phyloP scores from a whole-genome alignment of 2,329 filamentous ascomycete species.

The Exophiala bonariae region DNA sequence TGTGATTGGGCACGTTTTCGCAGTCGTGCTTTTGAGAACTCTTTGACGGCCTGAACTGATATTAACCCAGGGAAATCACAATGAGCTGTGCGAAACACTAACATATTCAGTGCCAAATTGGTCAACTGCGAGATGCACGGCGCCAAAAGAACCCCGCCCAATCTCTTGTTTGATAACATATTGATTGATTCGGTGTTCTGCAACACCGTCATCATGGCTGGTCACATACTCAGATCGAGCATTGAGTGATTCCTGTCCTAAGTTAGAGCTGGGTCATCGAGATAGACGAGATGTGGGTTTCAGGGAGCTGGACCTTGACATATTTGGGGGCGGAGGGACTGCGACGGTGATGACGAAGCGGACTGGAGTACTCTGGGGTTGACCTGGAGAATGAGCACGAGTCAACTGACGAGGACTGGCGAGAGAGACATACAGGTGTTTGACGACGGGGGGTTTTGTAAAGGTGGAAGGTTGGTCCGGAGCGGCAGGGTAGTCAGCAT shows the following conservation, averaged over 20 bases:
- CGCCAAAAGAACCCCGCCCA: conserved; percentile 91
- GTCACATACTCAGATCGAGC: conserved; percentile 83
- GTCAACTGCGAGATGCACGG: conserved; percentile 86
- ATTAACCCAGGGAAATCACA: conserved; percentile 3
- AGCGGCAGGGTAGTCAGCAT: conserved; percentile 46
- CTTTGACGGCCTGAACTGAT: conserved; percentile 76
- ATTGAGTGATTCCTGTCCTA: conserved; percentile 78
- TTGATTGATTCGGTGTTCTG: conserved; percentile 88
- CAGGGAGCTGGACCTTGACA: conserved; percentile 56
- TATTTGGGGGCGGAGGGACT: conserved; percentile 59
- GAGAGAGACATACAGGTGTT: conserved; percentile 48
- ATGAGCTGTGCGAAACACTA: conserved; percentile 41
- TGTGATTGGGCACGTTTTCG: conserved; percentile 89
- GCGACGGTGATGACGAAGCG: conserved; percentile 65
- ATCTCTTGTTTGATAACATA: conserved; percentile 94
- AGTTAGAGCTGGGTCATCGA: conserved; percentile 7
- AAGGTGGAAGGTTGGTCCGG: conserved; percentile 9
- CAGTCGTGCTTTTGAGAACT: conserved; percentile 91
- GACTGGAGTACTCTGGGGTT: conserved; percentile 59
- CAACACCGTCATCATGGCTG: conserved; percentile 76
- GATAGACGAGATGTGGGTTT: not conserved
- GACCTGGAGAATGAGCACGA: conserved; percentile 44
- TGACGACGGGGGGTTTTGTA: conserved; percentile 33
- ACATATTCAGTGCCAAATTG: conserved; percentile 93
- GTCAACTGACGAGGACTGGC: not conserved